A percentile compares a stretch with the other conserved stretches of the same genome.
phyloP scores from a whole-genome alignment of 768 basidiomycete species.

The Coprinellus micaceus region DNA sequence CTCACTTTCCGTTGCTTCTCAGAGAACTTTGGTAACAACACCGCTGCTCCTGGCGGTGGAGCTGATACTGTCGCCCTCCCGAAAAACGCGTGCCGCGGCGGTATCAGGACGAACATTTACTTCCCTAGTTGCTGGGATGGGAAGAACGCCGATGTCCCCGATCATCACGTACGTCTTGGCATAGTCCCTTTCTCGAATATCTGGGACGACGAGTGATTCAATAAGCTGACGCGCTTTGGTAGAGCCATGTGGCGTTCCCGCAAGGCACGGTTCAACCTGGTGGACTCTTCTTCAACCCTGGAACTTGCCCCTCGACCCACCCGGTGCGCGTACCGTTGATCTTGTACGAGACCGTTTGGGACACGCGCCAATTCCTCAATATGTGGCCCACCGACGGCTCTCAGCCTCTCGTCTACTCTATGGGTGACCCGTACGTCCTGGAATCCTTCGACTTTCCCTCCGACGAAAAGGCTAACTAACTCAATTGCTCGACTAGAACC shows the following conservation, averaged over 20 bases:
- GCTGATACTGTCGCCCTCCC: conserved; percentile 7
- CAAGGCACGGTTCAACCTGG: conserved; percentile 5
- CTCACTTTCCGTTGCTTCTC: conserved; percentile 3
- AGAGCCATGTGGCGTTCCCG: conserved; percentile 12
- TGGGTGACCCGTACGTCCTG: conserved; percentile 16
- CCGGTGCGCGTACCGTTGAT: conserved; percentile 11
- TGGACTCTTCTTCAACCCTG: conserved; percentile 4
- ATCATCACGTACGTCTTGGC: too few relatives aligned
- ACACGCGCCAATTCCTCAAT: conserved; percentile 10
- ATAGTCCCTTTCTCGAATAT: too few relatives aligned
- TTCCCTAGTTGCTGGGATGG: conserved; percentile 12
- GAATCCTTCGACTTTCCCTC: too few relatives aligned
- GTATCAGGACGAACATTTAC: conserved; percentile 3
- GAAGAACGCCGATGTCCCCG: conserved; percentile 3
- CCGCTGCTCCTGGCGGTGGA: neutral
- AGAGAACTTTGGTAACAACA: conserved; percentile 8
- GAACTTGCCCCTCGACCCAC: conserved; percentile 7
- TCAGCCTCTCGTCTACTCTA: conserved; percentile 14
- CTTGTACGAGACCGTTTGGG: conserved; percentile 13
- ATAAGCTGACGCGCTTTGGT: neutral
- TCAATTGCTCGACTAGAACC: conserved; percentile 4
- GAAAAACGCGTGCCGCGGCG: neutral
- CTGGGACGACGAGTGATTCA: too few relatives aligned
- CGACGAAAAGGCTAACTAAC: too few relatives aligned
- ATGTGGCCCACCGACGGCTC: conserved; percentile 9